phyloP scores from a whole-genome alignment of 805 yeast genomes.

The Metschnikowia similis region DNA sequence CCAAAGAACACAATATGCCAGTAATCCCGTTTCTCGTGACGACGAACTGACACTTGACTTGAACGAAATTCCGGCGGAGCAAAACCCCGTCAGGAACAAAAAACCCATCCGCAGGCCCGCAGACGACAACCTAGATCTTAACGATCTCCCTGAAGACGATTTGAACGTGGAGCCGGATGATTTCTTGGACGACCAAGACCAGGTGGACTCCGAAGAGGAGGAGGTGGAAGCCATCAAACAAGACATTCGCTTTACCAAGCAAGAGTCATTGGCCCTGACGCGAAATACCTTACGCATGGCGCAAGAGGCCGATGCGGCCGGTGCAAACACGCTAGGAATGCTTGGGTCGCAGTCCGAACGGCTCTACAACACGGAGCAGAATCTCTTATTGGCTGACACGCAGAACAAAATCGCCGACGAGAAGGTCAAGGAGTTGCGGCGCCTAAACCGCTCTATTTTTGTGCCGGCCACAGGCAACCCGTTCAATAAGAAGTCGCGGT shows the following conservation, averaged over 20 bases:
- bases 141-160: conserved; percentile 27
- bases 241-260: conserved; percentile 78
- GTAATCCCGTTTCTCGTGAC: conserved; percentile 2
- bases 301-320: conserved; percentile 44
- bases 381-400: conserved; percentile 69
- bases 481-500: conserved; percentile 74
- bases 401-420: conserved; percentile 81
- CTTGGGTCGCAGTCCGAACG: conserved; percentile 92
- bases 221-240: conserved; percentile 84
- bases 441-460: conserved; percentile 76
- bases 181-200: conserved; percentile 30
- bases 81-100: conserved; percentile 19
- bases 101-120: conserved; percentile 24
- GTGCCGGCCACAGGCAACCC: conserved; percentile 80
- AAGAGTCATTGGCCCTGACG: conserved; percentile 80
- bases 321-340: conserved; percentile 76
- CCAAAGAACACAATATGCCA: not conserved
- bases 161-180: conserved; percentile 37
- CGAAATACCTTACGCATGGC: conserved; percentile 68
- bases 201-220: conserved; percentile 65
- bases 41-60: conserved; percentile 37
- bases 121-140: conserved; percentile 29
- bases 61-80: conserved; percentile 34
- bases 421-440: conserved; percentile 72
- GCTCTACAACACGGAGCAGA: conserved; percentile 73